Evolutionary conservation across 2,329 filamentous ascomycete species (phyloP).

Genomic region (Epichloe sibirici): DNA sequence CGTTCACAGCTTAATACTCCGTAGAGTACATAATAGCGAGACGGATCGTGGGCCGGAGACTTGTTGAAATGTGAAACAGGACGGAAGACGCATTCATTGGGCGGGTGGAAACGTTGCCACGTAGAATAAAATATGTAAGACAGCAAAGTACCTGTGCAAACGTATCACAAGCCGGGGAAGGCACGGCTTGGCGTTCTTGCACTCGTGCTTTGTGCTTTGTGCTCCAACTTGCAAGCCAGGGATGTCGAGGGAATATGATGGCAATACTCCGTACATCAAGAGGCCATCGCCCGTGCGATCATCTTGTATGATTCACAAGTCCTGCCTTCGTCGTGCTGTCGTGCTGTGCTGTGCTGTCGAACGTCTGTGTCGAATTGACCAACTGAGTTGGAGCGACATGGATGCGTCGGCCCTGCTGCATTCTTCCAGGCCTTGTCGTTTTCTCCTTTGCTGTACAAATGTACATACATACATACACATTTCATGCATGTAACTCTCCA

Average conservation of each 20-base stretch:
- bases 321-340: neutral
- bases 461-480: too few relatives aligned
- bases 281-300: neutral
- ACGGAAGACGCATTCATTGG: neutral
- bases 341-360: neutral
- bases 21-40: neutral
- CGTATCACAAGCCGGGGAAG: conserved; percentile 1
- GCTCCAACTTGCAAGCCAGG: neutral
- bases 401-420: neutral
- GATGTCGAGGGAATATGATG: neutral
- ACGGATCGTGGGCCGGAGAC: neutral
- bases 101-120: neutral
- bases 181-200: neutral
- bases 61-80: neutral
- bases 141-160: neutral
- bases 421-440: neutral
- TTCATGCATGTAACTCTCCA: neutral
- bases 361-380: neutral
- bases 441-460: neutral
- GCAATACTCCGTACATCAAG: neutral
- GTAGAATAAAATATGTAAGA: neutral
- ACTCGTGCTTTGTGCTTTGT: neutral
- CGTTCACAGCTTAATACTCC: neutral
- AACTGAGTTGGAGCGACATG: neutral
- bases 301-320: neutral